phyloP scores from a whole-genome alignment of 1,284 basidiomycete genomes.

The Ustilago crameri region DNA sequence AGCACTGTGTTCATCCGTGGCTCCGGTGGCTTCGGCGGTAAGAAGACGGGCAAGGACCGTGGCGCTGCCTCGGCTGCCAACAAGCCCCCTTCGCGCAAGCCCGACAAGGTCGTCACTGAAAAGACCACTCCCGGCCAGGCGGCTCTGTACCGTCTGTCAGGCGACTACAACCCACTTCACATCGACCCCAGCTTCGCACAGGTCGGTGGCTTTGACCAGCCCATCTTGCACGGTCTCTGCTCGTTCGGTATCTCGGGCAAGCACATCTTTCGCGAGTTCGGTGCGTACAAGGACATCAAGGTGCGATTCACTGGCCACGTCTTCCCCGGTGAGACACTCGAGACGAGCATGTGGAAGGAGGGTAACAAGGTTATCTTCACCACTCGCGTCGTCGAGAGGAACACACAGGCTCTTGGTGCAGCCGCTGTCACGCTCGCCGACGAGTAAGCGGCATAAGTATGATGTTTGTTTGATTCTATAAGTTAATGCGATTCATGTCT shows the following conservation, averaged over 20 bases:
- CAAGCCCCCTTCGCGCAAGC: conserved; percentile 74
- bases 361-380: conserved; percentile 89
- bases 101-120: conserved; percentile 62
- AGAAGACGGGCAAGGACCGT: conserved; percentile 85
- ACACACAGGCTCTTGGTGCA: conserved; percentile 76
- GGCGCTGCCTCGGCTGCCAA: conserved; percentile 89
- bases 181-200: conserved; percentile 92
- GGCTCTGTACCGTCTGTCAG: conserved; percentile 76
- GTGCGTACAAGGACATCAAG: conserved; percentile 91
- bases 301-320: conserved; percentile 91
- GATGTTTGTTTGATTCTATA: not conserved
- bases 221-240: conserved; percentile 81
- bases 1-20: conserved; percentile 93
- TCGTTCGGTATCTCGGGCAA: conserved; percentile 94
- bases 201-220: conserved; percentile 92
- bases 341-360: conserved; percentile 90
- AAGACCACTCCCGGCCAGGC: conserved; percentile 70
- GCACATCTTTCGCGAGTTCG: conserved; percentile 87
- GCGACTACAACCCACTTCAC: conserved; percentile 84
- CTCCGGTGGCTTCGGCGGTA: conserved; percentile 93
- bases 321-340: conserved; percentile 87
- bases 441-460: conserved; percentile 9
- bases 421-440: conserved; percentile 78
- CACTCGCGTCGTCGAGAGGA: conserved; percentile 82
- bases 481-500: not conserved